These are phyloP conservation scores for Cladosporium phlei DNA, from an alignment of 2,329 filamentous ascomycete species.

Conservation along the genomic window DNA sequence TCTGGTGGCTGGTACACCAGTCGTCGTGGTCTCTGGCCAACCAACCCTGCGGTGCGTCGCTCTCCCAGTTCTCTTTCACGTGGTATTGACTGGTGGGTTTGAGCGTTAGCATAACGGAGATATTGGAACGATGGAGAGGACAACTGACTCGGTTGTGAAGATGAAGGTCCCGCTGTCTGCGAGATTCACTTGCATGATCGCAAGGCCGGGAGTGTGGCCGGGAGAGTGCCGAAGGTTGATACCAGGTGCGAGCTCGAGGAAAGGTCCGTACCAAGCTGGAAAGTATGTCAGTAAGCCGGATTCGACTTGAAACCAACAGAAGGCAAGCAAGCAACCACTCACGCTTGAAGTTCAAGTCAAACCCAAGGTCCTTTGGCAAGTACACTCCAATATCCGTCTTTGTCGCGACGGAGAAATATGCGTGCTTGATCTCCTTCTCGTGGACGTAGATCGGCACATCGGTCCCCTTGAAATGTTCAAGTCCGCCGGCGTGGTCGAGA, in stretches of 20 bases:
- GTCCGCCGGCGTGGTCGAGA: conserved; percentile 34
- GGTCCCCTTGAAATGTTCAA: conserved; percentile 33
- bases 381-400: conserved; percentile 30
- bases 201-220: conserved; percentile 35
- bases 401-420: conserved; percentile 30
- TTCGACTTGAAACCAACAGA: no score
- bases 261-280: no score
- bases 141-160: conserved; percentile 36
- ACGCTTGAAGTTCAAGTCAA: conserved; percentile 35
- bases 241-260: conserved; percentile 33
- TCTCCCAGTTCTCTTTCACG: conserved; percentile 33
- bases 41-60: conserved; percentile 35
- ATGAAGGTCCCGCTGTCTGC: conserved; percentile 33
- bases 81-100: no score
- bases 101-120: no score
- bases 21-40: conserved; percentile 34
- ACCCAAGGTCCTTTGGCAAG: conserved; percentile 34
- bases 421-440: conserved; percentile 36
- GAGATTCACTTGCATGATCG: conserved; percentile 36
- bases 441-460: conserved; percentile 33
- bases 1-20: conserved; percentile 29
- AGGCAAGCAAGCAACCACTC: no score
- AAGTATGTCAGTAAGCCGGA: no score
- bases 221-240: conserved; percentile 33
- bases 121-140: no score